phyloP scores from a whole-genome alignment of 2,329 filamentous ascomycete species.

The Fusarium sp. region DNA sequence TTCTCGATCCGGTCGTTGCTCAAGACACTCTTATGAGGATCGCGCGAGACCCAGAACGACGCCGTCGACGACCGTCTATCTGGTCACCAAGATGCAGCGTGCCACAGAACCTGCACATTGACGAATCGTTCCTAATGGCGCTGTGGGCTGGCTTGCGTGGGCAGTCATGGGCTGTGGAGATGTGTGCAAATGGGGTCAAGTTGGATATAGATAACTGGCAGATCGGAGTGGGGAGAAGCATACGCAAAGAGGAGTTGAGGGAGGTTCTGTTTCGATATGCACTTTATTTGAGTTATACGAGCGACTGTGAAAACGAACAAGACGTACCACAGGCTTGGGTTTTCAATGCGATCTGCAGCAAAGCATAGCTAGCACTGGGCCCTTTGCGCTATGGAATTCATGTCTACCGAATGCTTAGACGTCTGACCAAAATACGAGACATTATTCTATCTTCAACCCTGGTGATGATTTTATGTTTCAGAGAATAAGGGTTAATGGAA shows the following conservation, averaged over 20 bases:
- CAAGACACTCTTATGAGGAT: conserved; percentile 36
- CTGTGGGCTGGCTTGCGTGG: conserved; percentile 45
- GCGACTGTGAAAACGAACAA: conserved; percentile 36
- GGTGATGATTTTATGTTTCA: not conserved
- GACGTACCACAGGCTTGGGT: conserved; percentile 49
- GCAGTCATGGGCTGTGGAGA: conserved; percentile 35
- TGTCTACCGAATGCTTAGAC: not conserved
- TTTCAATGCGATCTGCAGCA: conserved; percentile 37
- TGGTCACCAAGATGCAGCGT: conserved; percentile 52
- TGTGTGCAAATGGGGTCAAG: not conserved
- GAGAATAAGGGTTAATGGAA: not conserved
- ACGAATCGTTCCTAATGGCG: conserved; percentile 48
- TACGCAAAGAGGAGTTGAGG: conserved; percentile 41
- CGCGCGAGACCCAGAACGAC: conserved; percentile 36
- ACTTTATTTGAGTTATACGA: conserved; percentile 49
- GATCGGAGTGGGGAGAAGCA: conserved; percentile 31
- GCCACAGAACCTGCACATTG: conserved; percentile 44
- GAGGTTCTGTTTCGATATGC: conserved; percentile 49
- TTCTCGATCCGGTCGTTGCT: conserved; percentile 44
- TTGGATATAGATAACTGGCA: conserved; percentile 31
- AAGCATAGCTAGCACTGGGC: not conserved
- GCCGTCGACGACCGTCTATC: conserved; percentile 42
- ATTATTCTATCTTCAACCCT: not conserved
- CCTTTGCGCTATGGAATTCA: not conserved
- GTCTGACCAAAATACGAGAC: not conserved